Base-by-base conservation (phyloP, 1,284 basidiomycete genomes). In the Puccinia novopanici region DNA sequence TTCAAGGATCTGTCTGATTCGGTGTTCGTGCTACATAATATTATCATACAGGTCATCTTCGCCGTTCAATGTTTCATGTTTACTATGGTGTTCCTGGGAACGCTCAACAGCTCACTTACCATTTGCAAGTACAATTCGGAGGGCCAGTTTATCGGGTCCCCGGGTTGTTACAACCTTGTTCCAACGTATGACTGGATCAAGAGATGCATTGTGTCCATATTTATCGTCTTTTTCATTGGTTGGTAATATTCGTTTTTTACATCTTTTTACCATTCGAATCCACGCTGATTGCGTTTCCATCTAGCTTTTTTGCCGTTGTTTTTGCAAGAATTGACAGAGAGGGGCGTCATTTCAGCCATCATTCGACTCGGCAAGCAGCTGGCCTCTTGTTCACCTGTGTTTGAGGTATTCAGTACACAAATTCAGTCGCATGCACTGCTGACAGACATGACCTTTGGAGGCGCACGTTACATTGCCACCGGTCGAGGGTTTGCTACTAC, bases 391-490 rank as follows among this genome's bases (percentile, higher is more conserved):
- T 96, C 95, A n/a, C 94, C 94, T 1, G 89, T 95, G 52, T 98
- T 98, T 86, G 95, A 98, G 86, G 91, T 98, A 73, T 98, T 97
- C 88, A 92, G 93, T 30, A 97, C 95, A 0, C 95, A 97, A 87
- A 97, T 98, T 85, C 94, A 94, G 86, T 94, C 94, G 74, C 93
- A 98, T 85, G 97, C 95, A 42, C 95, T 97, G 85, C 87, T 96
- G 83, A 96, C 91, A 87, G 95, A 97, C 87, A 88, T 97, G 87
- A 95, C 93, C 3, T 96, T 96, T 82, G 95, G 95, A 87, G 95
- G 95, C 81, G 95, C 95, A 74, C 90, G 95, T 82, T 98, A 97
- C 87, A 98, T 98, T 83, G 94, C 95, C n/a, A 98, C 95, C n/a
- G 95, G 95, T 81, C 93, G 95, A 89, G 95, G 95, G 61, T 98